Base-by-base conservation (phyloP, 495 filamentous ascomycete species). In the Xylaria venustula region DNA sequence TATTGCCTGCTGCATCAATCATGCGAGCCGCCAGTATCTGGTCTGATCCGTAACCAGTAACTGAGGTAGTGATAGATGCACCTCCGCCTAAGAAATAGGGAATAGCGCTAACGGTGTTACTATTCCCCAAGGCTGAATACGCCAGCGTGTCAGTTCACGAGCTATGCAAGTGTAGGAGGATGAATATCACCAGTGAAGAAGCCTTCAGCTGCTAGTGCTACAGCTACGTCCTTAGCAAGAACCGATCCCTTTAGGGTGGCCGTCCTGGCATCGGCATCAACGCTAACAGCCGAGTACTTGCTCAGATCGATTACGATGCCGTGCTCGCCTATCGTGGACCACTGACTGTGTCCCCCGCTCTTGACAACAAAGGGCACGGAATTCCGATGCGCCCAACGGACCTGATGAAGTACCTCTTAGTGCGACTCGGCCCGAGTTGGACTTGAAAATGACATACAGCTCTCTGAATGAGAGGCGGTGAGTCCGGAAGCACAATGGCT, bases 241-340 rank as follows among this genome's bases (percentile, higher is more conserved):
- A 42, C 15, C 15, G 40, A 42, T 8, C 64, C 64, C 40, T 37
- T 46, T 2, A 74, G 59, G 2, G 55, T 65, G 22, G 63, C 74
- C 14, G 37, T 58, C 20, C 63, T 46, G 5, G 53, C 54, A n/a
- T 15, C 15, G 3, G 44, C 25, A 48, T 72, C 65, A 37, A 74
- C 46, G 1, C 45, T 30, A 49, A 76, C 50, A 34, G 45, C 32
- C 46, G 66, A 67, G 56, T 54, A 68, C 7, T 58, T 55, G 37
- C 65, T 49, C 9, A 76, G 59, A 56, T 76, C 74, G 58, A 76
- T 62, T 17, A 73, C 58, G 12, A 72, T 49, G 19, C 71, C 71
- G 25, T 47, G 7, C 19, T 34, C 22, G 30, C 55, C 67, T 26
- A 70, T 60, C 14, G 67, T 73, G 7, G 72, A 75, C 69, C 69